A percentile compares a stretch with the other conserved stretches of the same genome.
Conservation (phyloP, 768 basidiomycete species). For the Suillus plorans region DNA sequence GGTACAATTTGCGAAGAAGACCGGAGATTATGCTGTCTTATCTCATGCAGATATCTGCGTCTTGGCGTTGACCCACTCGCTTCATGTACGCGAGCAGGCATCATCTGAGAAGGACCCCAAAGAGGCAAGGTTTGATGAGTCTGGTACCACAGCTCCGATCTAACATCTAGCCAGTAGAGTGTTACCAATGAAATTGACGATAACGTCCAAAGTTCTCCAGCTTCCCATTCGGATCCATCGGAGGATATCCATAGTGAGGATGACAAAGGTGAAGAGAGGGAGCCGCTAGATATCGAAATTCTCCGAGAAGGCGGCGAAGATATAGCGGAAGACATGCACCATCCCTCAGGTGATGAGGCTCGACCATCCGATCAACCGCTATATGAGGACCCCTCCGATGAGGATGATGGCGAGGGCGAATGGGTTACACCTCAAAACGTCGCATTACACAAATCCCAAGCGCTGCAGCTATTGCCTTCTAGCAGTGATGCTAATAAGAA, state of each 20-base stretch:
- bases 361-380: constrained; percentile 34
- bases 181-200: background rate
- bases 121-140: constrained; percentile 15
- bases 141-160: background rate
- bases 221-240: constrained; percentile 15
- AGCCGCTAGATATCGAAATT: constrained; percentile 49
- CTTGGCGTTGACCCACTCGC: constrained; percentile 80
- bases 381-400: constrained; percentile 75
- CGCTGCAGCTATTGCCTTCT: constrained; percentile 77
- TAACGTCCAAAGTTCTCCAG: background rate
- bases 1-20: constrained; percentile 89
- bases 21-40: constrained; percentile 92
- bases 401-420: constrained; percentile 86
- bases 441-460: constrained; percentile 80
- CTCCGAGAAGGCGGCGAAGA: constrained; percentile 28
- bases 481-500: constrained; percentile 31
- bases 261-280: constrained; percentile 20
- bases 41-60: constrained; percentile 91
- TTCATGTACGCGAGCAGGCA: constrained; percentile 56
- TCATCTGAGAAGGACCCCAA: constrained; percentile 27
- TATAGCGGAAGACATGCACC: constrained; percentile 11
- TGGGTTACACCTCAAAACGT: constrained; percentile 97
- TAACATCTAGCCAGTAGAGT: background rate
- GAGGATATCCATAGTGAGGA: constrained; percentile 8
- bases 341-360: background rate